Conservation (phyloP, 768 basidiomycete species). For the Mycena vulgaris region DNA sequence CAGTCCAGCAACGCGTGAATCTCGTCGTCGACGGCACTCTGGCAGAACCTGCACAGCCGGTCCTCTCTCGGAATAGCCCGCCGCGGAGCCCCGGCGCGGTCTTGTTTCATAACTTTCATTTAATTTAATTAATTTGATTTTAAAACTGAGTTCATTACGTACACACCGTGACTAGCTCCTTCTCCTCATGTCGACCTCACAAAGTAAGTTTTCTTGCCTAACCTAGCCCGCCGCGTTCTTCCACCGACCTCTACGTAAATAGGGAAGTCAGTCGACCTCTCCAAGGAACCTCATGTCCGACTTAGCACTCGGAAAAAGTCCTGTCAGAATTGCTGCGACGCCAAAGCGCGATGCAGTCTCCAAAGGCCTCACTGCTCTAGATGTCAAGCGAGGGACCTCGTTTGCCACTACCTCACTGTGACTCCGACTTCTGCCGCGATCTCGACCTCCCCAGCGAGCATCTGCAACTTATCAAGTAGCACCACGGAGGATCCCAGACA, state of each 20-base stretch:
- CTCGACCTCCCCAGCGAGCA: background rate
- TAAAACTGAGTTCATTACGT: slow-evolving; percentile 10
- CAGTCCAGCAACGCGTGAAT: too few species aligned
- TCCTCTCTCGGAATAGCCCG: too few species aligned
- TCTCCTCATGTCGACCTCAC: background rate
- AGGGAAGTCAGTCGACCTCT: background rate
- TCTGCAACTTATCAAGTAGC: background rate
- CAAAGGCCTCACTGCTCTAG: slow-evolving; percentile 26
- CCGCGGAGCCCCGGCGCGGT: too few species aligned
- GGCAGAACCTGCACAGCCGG: too few species aligned
- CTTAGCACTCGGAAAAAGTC: slow-evolving; percentile 28
- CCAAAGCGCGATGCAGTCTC: slow-evolving; percentile 32
- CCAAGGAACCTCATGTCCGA: background rate
- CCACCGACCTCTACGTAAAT: background rate
- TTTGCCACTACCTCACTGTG: slow-evolving; percentile 1
- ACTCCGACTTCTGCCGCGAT: background rate
- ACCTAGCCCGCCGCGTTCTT: background rate
- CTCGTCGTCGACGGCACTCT: too few species aligned
- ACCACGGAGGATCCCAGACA: background rate
- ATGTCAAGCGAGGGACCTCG: slow-evolving; percentile 16
- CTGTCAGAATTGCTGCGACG: slow-evolving; percentile 30
- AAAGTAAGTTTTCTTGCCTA: background rate
- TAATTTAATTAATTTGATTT: too few species aligned
- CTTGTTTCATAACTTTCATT: background rate
- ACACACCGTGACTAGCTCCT: background rate